Evolutionary conservation across 169 alveolate genomes (phyloP).

Genomic region (Theileria annulata): DNA sequence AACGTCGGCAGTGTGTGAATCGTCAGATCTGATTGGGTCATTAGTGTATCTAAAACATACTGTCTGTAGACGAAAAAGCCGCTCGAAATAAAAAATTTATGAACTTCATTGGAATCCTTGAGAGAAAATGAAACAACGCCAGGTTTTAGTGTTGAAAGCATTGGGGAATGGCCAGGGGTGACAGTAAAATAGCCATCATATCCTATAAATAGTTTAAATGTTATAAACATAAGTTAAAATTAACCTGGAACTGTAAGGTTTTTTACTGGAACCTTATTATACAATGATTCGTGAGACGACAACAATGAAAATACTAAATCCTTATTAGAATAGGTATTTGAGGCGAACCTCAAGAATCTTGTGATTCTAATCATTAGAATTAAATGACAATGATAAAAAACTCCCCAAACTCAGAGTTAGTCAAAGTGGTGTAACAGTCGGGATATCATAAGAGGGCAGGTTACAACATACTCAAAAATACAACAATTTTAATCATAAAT

Average conservation of each 20-base stretch:
- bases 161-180: constrained; percentile 64
- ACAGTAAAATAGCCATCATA: constrained; percentile 67
- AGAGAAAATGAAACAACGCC: constrained; percentile 59
- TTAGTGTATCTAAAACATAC: constrained; percentile 17
- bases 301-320: constrained; percentile 19
- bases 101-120: constrained; percentile 50
- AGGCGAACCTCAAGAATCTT: constrained; percentile 8
- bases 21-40: constrained; percentile 38
- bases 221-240: neutral
- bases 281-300: constrained; percentile 39
- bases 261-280: constrained; percentile 23
- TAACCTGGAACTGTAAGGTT: constrained; percentile 30
- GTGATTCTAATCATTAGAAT: constrained; percentile 4
- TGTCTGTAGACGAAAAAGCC: constrained; percentile 52
- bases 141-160: constrained; percentile 63
- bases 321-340: constrained; percentile 10
- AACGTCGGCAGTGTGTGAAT: constrained; percentile 55
- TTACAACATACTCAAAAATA: neutral
- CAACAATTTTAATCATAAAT: neutral
- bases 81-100: constrained; percentile 54
- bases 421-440: constrained; percentile 15
- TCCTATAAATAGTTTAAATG: constrained; percentile 20
- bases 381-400: neutral
- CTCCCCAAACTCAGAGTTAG: neutral
- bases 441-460: constrained; percentile 4